Conservation (phyloP, 495 filamentous ascomycete genomes). For the Pyrenula aspistea region DNA sequence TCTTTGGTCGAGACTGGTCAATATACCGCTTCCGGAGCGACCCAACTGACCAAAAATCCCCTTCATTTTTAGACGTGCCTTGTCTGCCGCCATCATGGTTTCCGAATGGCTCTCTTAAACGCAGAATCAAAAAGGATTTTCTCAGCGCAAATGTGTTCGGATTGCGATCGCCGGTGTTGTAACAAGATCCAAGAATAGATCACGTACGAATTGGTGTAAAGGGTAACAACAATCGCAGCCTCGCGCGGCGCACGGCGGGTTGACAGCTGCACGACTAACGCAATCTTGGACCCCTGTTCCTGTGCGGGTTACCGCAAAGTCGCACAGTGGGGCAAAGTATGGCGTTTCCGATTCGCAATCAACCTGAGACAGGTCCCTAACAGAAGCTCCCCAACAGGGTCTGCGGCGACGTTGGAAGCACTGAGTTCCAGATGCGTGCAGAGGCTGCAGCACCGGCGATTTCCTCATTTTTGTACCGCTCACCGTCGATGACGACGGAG, state of each 20-base stretch:
- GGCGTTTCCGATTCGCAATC: not conserved
- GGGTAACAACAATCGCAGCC: not conserved
- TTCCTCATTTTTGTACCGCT: not conserved
- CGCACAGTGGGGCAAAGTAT: not conserved
- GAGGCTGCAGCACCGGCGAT: not conserved
- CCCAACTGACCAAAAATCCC: not conserved
- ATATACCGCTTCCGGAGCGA: not conserved
- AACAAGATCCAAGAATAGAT: not conserved
- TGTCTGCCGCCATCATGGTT: not conserved
- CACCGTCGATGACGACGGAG: no score
- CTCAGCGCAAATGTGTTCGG: not conserved
- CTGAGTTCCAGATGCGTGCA: not conserved
- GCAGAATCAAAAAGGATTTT: not conserved
- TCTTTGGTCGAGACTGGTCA: not conserved
- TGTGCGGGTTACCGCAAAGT: not conserved
- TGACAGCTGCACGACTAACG: not conserved
- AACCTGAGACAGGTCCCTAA: not conserved
- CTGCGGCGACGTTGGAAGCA: not conserved
- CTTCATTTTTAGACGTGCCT: not conserved
- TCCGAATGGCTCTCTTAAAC: not conserved
- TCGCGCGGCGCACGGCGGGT: not conserved
- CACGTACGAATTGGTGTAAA: not conserved
- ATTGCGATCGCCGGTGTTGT: not conserved
- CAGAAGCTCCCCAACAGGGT: not conserved
- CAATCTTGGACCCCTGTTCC: not conserved